Evolutionary conservation across 2,329 filamentous ascomycete species (phyloP), one percentile per base, ranked within the genome.

Genomic region (Hymenoscyphus repandus): DNA sequence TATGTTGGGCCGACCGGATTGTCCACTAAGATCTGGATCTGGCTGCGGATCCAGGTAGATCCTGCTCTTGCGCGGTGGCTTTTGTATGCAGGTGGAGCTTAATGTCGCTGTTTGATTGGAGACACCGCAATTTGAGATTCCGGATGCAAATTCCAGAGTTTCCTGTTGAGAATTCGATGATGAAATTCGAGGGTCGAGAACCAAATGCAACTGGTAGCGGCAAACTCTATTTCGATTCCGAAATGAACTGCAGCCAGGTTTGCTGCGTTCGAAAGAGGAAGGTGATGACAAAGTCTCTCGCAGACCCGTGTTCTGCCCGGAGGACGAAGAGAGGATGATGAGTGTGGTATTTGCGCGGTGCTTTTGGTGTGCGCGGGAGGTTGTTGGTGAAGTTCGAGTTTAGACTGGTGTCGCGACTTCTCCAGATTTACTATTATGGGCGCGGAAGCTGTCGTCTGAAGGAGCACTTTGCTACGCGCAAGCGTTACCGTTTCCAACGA

Each of bases 401-500:
- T n/a, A n/a, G n/a, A n/a, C n/a, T n/a, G n/a, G n/a, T n/a, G n/a
- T n/a, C n/a, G n/a, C n/a, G n/a, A n/a, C 13, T 34, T 34, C 32
- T 13, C 32, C 32, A 34, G 32, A 34, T 34, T 34, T 34, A 34
- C 32, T n/a, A n/a, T 34, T 34, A 9, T 13, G 32, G 9, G 31
- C 12, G 33, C 47, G 20, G 20, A 34, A n/a, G 37, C 20, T 15
- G 15, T 43, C 17, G 34, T 38, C 32, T 47, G n/a, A n/a, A 31
- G 36, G 34, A 34, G 49, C 47, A 31, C 32, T 45, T 18, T 22
- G 45, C 33, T 48, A 39, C 48, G 49, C 50, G 51, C 51, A 57
- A 59, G 60, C 49, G 54, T 22, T 52, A 56, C 54, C 49, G 57
- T 51, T 58, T 49, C 51, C 37, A 47, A 37, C 43, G 50, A 17